Conservation (phyloP, 129 eudicot species). For the Artemisia argyi region DNA sequence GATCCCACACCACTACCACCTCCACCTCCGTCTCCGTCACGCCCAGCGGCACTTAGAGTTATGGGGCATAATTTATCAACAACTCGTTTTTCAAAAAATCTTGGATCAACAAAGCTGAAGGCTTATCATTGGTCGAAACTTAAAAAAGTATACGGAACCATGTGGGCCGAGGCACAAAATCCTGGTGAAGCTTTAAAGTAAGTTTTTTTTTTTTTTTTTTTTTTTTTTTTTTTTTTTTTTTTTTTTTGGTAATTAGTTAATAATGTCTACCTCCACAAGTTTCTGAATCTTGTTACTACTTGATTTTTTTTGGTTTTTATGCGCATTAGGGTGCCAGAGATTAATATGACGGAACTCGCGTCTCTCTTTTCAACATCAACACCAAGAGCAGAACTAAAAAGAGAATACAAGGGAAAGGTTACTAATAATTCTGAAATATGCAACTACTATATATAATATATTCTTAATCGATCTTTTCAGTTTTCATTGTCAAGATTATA, state of each 20-base stretch:
- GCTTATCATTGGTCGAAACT: constrained; percentile 94
- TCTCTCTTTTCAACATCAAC: constrained; percentile 80
- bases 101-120: constrained; percentile 60
- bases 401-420: constrained; percentile 56
- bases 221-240: not conserved
- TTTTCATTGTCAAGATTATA: not conserved
- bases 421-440: constrained; percentile 63
- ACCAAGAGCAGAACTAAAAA: constrained; percentile 46
- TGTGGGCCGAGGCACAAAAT: constrained; percentile 95
- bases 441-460: constrained; percentile 51
- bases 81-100: constrained; percentile 29
- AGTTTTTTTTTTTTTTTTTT: constrained; percentile 10
- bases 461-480: not conserved
- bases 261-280: too few relatives aligned
- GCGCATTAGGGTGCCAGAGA: constrained; percentile 79
- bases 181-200: constrained; percentile 72
- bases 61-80: constrained; percentile 44
- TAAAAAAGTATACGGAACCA: constrained; percentile 74
- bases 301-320: not conserved
- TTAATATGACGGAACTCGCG: constrained; percentile 92
- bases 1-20: constrained; percentile 9
- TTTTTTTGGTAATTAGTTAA: not conserved
- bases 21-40: constrained; percentile 14
- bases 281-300: not conserved
- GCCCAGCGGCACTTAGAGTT: not conserved